Conservation (phyloP, 2,329 filamentous ascomycete genomes). For the Claviceps lovelessii region DNA sequence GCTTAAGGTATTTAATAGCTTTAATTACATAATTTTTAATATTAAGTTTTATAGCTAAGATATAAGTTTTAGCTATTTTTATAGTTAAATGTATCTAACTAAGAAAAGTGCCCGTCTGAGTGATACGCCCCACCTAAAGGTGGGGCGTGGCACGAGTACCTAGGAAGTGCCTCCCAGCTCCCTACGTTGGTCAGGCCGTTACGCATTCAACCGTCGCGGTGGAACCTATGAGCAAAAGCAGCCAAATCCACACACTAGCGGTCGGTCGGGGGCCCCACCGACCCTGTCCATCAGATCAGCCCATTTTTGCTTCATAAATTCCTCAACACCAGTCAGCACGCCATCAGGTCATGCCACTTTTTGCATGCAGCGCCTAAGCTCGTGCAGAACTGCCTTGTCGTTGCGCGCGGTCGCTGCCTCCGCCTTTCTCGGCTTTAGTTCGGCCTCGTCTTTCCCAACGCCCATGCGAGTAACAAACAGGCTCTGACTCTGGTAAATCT, state of each 20-base stretch:
- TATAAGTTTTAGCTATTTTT: too few species aligned
- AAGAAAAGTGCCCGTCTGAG: too few species aligned
- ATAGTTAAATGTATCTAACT: too few species aligned
- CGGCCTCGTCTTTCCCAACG: neutral
- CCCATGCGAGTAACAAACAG: neutral
- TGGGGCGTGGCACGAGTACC: fast-evolving
- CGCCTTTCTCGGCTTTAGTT: slow-evolving; percentile 1
- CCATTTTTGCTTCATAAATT: slow-evolving; percentile 22
- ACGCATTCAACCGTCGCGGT: neutral
- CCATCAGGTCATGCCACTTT: slow-evolving; percentile 24
- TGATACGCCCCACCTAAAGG: too few species aligned
- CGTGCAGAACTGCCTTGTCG: neutral
- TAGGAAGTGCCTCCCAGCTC: too few species aligned
- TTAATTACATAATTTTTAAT: too few species aligned
- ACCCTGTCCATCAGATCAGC: slow-evolving; percentile 16
- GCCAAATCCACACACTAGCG: slow-evolving; percentile 1
- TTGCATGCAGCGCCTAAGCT: slow-evolving; percentile 5
- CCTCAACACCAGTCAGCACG: slow-evolving; percentile 14
- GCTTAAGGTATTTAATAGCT: too few species aligned
- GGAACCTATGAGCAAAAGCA: neutral
- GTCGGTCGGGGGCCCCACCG: slow-evolving; percentile 4
- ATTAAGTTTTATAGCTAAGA: too few species aligned
- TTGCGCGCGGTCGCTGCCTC: slow-evolving; percentile 1
- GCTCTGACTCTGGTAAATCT: neutral
- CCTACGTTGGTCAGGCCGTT: too few species aligned